Percentiles rank a stretch among this genome's conserved stretches.
Evolutionary conservation across 2,329 filamentous ascomycete genomes (phyloP).

Genomic region (Xylaria sp.): DNA sequence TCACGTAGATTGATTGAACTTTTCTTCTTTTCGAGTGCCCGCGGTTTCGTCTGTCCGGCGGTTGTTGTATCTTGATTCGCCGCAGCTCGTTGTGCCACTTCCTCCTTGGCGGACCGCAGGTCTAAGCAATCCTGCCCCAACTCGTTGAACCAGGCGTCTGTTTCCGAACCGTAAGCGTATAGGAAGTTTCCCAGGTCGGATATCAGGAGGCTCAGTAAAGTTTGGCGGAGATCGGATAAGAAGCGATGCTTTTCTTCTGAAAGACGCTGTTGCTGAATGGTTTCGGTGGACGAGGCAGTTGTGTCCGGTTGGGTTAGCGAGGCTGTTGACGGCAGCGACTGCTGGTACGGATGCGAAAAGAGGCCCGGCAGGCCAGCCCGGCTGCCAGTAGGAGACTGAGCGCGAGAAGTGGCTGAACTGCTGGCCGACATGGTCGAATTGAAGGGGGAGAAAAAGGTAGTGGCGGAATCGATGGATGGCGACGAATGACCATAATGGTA

Average conservation of each 20-base stretch:
- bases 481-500: conserved; percentile 72
- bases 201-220: conserved; percentile 80
- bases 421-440: conserved; percentile 71
- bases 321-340: conserved; percentile 50
- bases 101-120: conserved; percentile 61
- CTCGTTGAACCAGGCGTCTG: conserved; percentile 82
- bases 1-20: conserved; percentile 69
- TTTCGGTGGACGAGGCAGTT: conserved; percentile 70
- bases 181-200: conserved; percentile 89
- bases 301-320: conserved; percentile 66
- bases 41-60: conserved; percentile 55
- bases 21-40: conserved; percentile 67
- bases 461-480: conserved; percentile 74
- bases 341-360: conserved; percentile 52
- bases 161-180: conserved; percentile 89
- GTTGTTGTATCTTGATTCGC: conserved; percentile 50
- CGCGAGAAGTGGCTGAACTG: conserved; percentile 62
- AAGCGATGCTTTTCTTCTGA: conserved; percentile 78
- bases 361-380: conserved; percentile 61
- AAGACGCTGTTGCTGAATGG: conserved; percentile 65
- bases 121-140: conserved; percentile 70
- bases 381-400: conserved; percentile 67
- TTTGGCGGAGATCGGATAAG: conserved; percentile 76
- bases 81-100: conserved; percentile 48
- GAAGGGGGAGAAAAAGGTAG: conserved; percentile 90